Conservation (phyloP, 2,329 filamentous ascomycete species). For the Colletotrichum euphorbiae region DNA sequence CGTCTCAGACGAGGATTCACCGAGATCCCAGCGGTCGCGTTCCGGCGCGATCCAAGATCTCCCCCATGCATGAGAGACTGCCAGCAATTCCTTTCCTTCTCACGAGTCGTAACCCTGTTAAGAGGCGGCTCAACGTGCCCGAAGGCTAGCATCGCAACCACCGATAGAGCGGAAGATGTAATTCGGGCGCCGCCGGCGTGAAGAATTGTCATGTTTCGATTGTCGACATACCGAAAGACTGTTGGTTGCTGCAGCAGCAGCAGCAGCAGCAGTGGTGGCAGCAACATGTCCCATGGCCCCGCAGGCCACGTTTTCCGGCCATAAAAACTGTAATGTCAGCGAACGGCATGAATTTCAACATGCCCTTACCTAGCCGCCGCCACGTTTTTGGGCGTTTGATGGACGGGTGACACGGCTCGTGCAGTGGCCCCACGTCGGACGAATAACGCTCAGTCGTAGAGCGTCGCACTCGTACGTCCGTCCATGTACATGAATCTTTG, state of each 20-base stretch:
- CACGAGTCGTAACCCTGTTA: constrained; percentile 35
- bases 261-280: not conserved
- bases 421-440: constrained; percentile 14
- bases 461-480: not conserved
- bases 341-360: not conserved
- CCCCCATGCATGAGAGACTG: constrained; percentile 7
- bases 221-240: not conserved
- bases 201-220: constrained; percentile 9
- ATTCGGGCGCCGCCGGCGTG: constrained; percentile 8
- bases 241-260: constrained; percentile 7
- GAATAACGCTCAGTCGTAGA: constrained; percentile 10
- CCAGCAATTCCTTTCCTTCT: constrained; percentile 6
- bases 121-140: constrained; percentile 4
- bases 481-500: constrained; percentile 27
- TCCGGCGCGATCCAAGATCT: constrained; percentile 23
- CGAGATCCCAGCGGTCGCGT: constrained; percentile 14
- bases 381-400: constrained; percentile 9
- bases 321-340: not conserved
- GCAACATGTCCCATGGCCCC: not conserved
- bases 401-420: constrained; percentile 31
- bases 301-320: not conserved
- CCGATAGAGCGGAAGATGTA: not conserved
- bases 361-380: not conserved
- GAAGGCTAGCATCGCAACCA: not conserved
- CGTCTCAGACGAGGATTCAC: constrained; percentile 12